A percentile compares a stretch with the other conserved stretches of the same genome.
Evolutionary conservation across 305 asterid genomes (phyloP).

Genomic region (Euphrasia arctica): DNA sequence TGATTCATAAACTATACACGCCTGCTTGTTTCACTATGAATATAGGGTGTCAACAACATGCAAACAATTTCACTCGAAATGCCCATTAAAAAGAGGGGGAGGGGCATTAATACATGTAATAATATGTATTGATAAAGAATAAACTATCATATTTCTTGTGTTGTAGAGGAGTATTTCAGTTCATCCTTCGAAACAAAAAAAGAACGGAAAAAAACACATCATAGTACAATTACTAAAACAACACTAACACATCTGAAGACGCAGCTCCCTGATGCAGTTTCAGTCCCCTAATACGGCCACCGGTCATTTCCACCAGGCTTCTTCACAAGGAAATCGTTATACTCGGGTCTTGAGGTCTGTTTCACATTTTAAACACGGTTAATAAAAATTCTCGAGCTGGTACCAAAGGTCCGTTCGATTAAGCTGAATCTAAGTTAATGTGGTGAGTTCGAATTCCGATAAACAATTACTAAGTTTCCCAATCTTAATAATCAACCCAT

Average conservation of each 20-base stretch:
- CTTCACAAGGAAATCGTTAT: slow-evolving; percentile 82
- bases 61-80: no score
- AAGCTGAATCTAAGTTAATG: neutral
- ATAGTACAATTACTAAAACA: neutral
- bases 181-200: no score
- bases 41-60: no score
- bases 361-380: slow-evolving; percentile 3
- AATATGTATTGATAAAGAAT: neutral
- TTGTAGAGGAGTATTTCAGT: neutral
- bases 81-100: no score
- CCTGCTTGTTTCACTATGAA: no score
- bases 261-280: neutral
- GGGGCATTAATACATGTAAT: neutral
- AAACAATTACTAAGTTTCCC: neutral
- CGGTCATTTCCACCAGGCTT: slow-evolving; percentile 83
- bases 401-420: neutral
- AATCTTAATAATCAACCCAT: no score
- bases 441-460: neutral
- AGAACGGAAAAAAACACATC: no score
- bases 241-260: neutral
- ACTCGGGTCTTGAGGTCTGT: slow-evolving; percentile 89
- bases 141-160: neutral
- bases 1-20: no score
- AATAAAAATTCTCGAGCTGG: neutral
- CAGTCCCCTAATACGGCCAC: slow-evolving; percentile 48